Percentiles rank a stretch among this genome's conserved stretches.
These are phyloP conservation scores for Rubia balearica DNA, from an alignment of 305 asterid genomes.

Conservation along the genomic window DNA sequence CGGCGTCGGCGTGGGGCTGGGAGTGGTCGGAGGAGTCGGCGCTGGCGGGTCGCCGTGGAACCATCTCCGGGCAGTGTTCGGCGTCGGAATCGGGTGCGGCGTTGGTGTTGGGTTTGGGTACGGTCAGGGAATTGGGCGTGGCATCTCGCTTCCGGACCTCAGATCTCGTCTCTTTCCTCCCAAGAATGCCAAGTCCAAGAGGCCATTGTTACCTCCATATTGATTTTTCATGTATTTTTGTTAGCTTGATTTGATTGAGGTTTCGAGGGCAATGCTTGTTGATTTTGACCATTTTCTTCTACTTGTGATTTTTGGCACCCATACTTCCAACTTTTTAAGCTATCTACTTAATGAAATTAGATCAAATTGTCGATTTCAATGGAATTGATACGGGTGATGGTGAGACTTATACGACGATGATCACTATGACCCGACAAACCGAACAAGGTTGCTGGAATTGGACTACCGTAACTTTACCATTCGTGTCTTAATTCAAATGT, in stretches of 20 bases:
- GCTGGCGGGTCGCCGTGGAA: conserved; percentile 52
- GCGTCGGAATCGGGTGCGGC: conserved; percentile 77
- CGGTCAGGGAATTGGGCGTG: conserved; percentile 66
- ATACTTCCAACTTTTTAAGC: no score
- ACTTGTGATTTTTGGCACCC: neutral
- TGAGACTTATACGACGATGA: no score
- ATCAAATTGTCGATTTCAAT: neutral
- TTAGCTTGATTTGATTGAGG: neutral
- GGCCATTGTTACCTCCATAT: conserved; percentile 28
- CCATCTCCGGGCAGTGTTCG: conserved; percentile 45
- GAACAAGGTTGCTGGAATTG: neutral
- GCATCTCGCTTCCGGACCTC: conserved; percentile 39
- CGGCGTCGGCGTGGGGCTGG: conserved; percentile 66
- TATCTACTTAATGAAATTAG: neutral
- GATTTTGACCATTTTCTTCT: neutral
- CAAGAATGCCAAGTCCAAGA: conserved; percentile 33
- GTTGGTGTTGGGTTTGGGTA: conserved; percentile 60
- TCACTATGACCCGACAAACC: neutral
- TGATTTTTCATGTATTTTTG: neutral
- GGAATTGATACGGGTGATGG: no score
- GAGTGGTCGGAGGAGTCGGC: conserved; percentile 53
- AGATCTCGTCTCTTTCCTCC: conserved; percentile 28
- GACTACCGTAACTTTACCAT: neutral
- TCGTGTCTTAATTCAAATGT: no score
- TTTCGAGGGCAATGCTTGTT: neutral